Percentiles rank a stretch among this genome's conserved stretches.
Conservation (phyloP, 306 rosid species). For the Gynostemma pentaphyllum region DNA sequence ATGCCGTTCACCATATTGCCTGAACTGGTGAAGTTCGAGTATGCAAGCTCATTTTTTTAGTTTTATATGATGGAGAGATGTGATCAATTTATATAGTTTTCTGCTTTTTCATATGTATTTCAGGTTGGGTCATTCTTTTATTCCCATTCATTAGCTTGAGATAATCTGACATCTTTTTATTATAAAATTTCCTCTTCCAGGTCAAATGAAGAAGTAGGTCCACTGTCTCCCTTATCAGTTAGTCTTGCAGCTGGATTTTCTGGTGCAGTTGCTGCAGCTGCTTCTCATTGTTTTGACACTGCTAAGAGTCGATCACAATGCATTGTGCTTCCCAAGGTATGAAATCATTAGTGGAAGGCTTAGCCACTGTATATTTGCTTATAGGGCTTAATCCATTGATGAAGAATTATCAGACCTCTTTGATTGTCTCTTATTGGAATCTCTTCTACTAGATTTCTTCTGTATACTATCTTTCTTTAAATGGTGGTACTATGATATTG, state of each 20-base stretch:
- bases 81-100: background rate
- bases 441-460: too few relatives aligned
- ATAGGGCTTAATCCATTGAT: conserved; percentile 1
- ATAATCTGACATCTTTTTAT: background rate
- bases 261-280: conserved; percentile 81
- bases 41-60: background rate
- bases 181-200: conserved; percentile 26
- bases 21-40: background rate
- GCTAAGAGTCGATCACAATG: conserved; percentile 71
- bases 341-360: background rate
- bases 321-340: conserved; percentile 72
- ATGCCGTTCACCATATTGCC: background rate
- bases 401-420: background rate
- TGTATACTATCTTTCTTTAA: too few relatives aligned
- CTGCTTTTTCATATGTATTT: background rate
- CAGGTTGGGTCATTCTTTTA: background rate
- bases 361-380: background rate
- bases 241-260: conserved; percentile 86
- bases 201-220: conserved; percentile 58
- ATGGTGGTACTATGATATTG: too few relatives aligned
- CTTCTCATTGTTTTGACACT: conserved; percentile 90
- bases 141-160: background rate
- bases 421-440: too few relatives aligned
- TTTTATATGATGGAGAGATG: background rate
- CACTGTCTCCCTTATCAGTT: conserved; percentile 59